Percentiles rank a stretch among this genome's conserved stretches.
These are phyloP conservation scores for Leavenworthia alabamica DNA, from an alignment of 345 rosid species.

Conservation along the genomic window DNA sequence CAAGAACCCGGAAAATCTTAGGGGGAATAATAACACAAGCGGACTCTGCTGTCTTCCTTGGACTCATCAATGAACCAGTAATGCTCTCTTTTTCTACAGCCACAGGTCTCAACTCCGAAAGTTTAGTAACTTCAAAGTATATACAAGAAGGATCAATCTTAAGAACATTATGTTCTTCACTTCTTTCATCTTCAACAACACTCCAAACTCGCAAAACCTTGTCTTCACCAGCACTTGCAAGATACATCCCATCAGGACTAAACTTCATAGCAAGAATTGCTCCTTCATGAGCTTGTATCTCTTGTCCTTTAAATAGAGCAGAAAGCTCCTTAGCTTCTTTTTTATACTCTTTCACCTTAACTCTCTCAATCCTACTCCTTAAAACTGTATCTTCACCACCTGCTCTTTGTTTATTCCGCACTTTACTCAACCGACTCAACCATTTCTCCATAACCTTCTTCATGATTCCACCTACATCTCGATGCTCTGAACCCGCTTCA, in stretches of 20 bases:
- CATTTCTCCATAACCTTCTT: slow-evolving; percentile 53
- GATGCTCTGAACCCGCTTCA: too few relatives aligned
- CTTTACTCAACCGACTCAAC: slow-evolving; percentile 48
- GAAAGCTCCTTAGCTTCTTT: slow-evolving; percentile 67
- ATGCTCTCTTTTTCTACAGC: slow-evolving; percentile 46
- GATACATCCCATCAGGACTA: slow-evolving; percentile 75
- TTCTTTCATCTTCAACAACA: slow-evolving; percentile 60
- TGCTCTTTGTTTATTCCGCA: slow-evolving; percentile 17
- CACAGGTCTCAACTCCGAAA: slow-evolving; percentile 61
- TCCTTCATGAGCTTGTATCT: slow-evolving; percentile 70
- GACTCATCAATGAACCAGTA: slow-evolving; percentile 40
- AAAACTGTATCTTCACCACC: slow-evolving; percentile 23
- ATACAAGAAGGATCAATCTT: slow-evolving; percentile 69
- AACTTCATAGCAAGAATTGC: slow-evolving; percentile 66
- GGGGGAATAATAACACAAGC: slow-evolving; percentile 85
- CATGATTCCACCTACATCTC: slow-evolving; percentile 22
- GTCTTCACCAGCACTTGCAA: slow-evolving; percentile 79
- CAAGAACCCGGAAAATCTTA: slow-evolving; percentile 62
- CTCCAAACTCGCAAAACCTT: slow-evolving; percentile 58
- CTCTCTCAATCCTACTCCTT: slow-evolving; percentile 45
- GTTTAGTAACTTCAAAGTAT: slow-evolving; percentile 65
- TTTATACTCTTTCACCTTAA: slow-evolving; percentile 55
- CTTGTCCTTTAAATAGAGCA: slow-evolving; percentile 63
- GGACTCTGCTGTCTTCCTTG: slow-evolving; percentile 61
- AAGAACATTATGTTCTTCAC: slow-evolving; percentile 52